Percentiles rank a stretch among this genome's conserved stretches.
Conservation (phyloP, 768 basidiomycete species). For the Hygrocybe punicea region DNA sequence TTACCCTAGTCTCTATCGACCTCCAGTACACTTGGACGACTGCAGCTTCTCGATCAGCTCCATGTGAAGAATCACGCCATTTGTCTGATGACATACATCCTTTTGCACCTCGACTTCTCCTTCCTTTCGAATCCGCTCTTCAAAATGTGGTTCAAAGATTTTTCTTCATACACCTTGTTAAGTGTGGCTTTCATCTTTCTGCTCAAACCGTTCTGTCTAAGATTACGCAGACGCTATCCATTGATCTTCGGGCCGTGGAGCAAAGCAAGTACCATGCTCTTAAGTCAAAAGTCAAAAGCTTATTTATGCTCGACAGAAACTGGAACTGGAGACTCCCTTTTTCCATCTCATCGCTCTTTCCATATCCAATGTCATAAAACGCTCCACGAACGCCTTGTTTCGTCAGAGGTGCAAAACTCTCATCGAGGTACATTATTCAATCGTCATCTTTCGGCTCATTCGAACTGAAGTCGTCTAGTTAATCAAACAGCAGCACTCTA, state of each 20-base stretch:
- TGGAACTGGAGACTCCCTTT: conserved; percentile 49
- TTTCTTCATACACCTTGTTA: conserved; percentile 55
- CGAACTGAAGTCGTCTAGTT: conserved; percentile 17
- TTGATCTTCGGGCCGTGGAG: conserved; percentile 70
- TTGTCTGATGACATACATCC: conserved; percentile 34
- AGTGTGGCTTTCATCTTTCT: conserved; percentile 36
- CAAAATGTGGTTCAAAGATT: conserved; percentile 54
- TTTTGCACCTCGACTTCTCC: conserved; percentile 52
- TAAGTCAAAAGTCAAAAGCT: too few species aligned
- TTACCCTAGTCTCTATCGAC: conserved; percentile 38
- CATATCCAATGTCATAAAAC: conserved; percentile 47
- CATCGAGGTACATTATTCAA: conserved; percentile 42
- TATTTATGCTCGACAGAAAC: conserved; percentile 52
- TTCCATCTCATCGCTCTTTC: conserved; percentile 51
- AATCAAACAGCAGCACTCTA: conserved; percentile 28
- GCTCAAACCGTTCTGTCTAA: conserved; percentile 9
- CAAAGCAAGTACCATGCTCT: conserved; percentile 42
- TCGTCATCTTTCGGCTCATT: neutral
- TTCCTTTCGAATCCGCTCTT: conserved; percentile 53
- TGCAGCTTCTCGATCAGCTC: neutral
- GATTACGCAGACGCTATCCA: conserved; percentile 60
- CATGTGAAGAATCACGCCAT: neutral
- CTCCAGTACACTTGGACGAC: conserved; percentile 38
- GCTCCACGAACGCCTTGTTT: conserved; percentile 51
- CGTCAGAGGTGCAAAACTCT: conserved; percentile 41